Conservation (phyloP, 164 flowering plant species). For the Vitis riparia region DNA sequence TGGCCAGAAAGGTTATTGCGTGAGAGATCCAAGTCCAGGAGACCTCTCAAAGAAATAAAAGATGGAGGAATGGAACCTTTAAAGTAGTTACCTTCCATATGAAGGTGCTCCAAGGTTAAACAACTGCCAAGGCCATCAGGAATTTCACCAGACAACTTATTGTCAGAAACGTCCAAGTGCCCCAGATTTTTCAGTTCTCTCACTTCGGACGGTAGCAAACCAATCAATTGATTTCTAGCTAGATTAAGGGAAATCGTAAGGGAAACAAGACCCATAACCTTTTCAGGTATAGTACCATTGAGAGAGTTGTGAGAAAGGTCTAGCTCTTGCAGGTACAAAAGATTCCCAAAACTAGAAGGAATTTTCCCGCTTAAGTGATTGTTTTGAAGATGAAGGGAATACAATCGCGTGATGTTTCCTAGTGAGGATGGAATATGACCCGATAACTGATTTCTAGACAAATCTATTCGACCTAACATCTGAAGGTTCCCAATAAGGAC, state of each 20-base stretch:
- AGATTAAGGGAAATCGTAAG: not conserved
- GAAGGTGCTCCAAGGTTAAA: not conserved
- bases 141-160: slow-evolving; percentile 14
- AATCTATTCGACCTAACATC: not conserved
- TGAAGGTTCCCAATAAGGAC: slow-evolving; percentile 14
- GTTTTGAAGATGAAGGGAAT: not conserved
- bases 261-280: slow-evolving; percentile 4
- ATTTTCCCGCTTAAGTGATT: slow-evolving; percentile 10
- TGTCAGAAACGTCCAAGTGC: not conserved
- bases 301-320: slow-evolving; percentile 15
- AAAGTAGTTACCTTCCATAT: slow-evolving; percentile 11
- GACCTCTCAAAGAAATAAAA: slow-evolving; percentile 1
- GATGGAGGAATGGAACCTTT: slow-evolving; percentile 11
- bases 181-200: slow-evolving; percentile 10
- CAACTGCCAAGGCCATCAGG: slow-evolving; percentile 4
- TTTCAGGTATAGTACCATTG: slow-evolving; percentile 11
- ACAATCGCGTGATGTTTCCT: slow-evolving; percentile 11
- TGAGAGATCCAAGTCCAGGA: slow-evolving; percentile 13
- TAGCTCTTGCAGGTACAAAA: not conserved
- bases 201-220: slow-evolving; percentile 12
- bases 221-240: slow-evolving; percentile 5
- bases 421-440: slow-evolving; percentile 19
- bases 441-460: not conserved
- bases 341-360: slow-evolving; percentile 19
- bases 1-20: slow-evolving; percentile 19